Evolutionary conservation across 495 filamentous ascomycete genomes (phyloP).

Genomic region (Lepraria neglecta): DNA sequence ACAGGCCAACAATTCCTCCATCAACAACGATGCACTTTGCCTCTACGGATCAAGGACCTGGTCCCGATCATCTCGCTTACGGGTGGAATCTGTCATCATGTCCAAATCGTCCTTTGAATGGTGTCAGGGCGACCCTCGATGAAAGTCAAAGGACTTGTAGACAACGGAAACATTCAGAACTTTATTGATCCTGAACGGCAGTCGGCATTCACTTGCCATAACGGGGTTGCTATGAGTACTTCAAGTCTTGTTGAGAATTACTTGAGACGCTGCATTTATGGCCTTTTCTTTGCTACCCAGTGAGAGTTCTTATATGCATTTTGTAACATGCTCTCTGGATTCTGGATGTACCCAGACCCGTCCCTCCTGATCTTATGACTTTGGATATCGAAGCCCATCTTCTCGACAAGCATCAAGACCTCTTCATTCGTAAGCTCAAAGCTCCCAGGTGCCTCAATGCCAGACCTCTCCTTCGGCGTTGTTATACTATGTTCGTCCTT

Average conservation of each 20-base stretch:
- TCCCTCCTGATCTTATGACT: conserved; percentile 32
- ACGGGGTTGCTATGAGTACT: not conserved
- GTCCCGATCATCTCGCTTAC: not conserved
- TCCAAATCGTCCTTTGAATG: not conserved
- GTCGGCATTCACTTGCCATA: not conserved
- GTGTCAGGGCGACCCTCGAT: not conserved
- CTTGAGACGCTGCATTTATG: not conserved
- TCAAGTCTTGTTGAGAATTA: not conserved
- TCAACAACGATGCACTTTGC: not conserved
- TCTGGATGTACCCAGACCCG: conserved; percentile 75
- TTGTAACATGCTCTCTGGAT: conserved; percentile 75
- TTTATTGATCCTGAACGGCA: conserved; percentile 10
- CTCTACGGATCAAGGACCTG: not conserved
- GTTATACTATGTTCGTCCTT: conserved; percentile 23
- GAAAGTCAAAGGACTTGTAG: not conserved
- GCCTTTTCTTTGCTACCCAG: conserved; percentile 76
- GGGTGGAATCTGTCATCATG: no score
- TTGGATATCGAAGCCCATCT: conserved; percentile 66
- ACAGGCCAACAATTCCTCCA: conserved; percentile 5
- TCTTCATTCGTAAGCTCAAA: conserved; percentile 87
- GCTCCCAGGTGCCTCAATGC: conserved; percentile 71
- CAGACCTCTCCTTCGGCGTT: conserved; percentile 25
- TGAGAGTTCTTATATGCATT: conserved; percentile 68
- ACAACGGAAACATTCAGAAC: not conserved
- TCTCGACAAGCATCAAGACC: conserved; percentile 65